Conservation (phyloP, 2,329 filamentous ascomycete species). For the Exophiala spinifera region DNA sequence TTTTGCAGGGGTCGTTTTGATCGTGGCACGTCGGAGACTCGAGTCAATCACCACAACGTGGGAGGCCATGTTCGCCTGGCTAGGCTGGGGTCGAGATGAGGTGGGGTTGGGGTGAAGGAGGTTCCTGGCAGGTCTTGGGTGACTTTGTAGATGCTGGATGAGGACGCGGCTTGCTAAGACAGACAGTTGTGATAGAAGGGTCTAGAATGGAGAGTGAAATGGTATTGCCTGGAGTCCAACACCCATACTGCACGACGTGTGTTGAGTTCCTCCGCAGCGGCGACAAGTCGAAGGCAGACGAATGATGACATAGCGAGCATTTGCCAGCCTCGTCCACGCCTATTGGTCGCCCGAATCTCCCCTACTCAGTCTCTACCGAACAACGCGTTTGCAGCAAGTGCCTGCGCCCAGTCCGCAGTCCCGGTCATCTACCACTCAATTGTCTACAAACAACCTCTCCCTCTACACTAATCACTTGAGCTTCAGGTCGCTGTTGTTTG, state of each 20-base stretch:
- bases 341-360: constrained; percentile 11
- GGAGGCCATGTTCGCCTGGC: constrained; percentile 66
- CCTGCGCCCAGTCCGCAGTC: constrained; percentile 9
- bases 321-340: background rate
- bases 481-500: constrained; percentile 1
- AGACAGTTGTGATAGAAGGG: constrained; percentile 15
- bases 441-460: constrained; percentile 1
- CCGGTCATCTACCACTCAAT: background rate
- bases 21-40: constrained; percentile 69
- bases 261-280: constrained; percentile 7
- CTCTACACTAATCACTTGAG: background rate
- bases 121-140: background rate
- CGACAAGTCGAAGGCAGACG: constrained; percentile 1
- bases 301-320: constrained; percentile 22
- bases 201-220: constrained; percentile 21
- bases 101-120: background rate
- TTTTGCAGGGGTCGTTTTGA: constrained; percentile 80
- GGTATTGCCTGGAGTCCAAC: no score
- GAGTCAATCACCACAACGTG: constrained; percentile 85
- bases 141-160: background rate
- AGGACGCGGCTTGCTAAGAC: background rate
- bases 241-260: constrained; percentile 21
- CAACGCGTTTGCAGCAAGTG: constrained; percentile 21
- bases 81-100: constrained; percentile 2
- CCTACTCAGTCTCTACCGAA: constrained; percentile 1